phyloP scores from a whole-genome alignment of 805 yeast species.

The Candida adriatica region DNA sequence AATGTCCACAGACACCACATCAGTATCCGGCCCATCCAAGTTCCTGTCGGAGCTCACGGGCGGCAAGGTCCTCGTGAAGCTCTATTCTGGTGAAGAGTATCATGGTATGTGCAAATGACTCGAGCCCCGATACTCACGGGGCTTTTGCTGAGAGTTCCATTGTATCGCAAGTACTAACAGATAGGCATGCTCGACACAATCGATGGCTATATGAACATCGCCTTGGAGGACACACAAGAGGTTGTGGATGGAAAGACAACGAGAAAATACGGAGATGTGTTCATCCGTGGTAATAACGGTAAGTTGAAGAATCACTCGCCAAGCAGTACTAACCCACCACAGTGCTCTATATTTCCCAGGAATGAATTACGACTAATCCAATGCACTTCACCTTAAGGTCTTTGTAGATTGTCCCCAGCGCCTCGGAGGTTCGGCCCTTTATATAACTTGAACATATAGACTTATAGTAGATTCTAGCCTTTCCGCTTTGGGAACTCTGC shows the following conservation, averaged over 20 bases:
- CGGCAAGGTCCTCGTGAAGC: conserved; percentile 70
- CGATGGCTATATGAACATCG: conserved; percentile 96
- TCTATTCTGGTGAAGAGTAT: conserved; percentile 83
- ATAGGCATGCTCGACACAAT: conserved; percentile 66
- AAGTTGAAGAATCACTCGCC: conserved; percentile 26
- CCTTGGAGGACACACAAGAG: conserved; percentile 73
- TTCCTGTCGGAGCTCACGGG: conserved; percentile 79
- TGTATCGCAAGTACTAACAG: background rate
- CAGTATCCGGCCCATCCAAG: conserved; percentile 53
- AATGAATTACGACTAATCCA: conserved; percentile 4
- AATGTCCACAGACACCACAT: conserved; percentile 7
- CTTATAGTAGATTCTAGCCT: background rate
- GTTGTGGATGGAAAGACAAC: conserved; percentile 41
- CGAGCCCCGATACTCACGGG: background rate
- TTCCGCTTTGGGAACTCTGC: conserved; percentile 9
- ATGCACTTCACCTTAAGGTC: background rate
- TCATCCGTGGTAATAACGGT: conserved; percentile 84
- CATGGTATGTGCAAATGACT: conserved; percentile 42
- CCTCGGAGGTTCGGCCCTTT: no score
- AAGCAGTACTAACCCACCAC: conserved; percentile 6
- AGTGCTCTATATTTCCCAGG: conserved; percentile 23
- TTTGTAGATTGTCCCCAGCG: no score
- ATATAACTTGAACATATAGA: no score
- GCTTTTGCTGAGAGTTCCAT: background rate
- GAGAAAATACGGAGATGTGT: conserved; percentile 66